Evolutionary conservation across 2,329 filamentous ascomycete species (phyloP), one percentile per base, ranked within the genome.

Genomic region (Cylindrodendrum hubeiense): DNA sequence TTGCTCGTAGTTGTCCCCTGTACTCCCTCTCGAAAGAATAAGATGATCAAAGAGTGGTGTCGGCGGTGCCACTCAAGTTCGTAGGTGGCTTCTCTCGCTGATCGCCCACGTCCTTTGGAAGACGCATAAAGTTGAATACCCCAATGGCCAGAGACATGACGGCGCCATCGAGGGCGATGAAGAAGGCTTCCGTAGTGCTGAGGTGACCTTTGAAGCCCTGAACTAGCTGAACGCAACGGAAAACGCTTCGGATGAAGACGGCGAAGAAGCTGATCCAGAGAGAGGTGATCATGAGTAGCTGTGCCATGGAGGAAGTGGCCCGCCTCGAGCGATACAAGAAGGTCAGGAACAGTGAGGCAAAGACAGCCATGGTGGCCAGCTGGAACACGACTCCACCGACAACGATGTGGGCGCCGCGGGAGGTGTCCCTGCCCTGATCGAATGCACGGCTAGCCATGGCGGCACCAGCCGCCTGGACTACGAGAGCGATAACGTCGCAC

Each of bases 361-460:
- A 86, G 22, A 83, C 70, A 5, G 80, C 82, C 72, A 86, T 85
- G n/a, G 81, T 82, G 60, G 76, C 77, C 12, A 86, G 76, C 60
- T 86, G 84, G 74, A 86, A 85, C 34, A 84, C 76, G 62, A 86
- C 84, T 60, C 84, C 84, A 1, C 79, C 80, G 10, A 85, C 81
- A 84, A 86, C 85, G 41, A 82, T 79, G 66, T 84, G 76, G 28
- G 84, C 83, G 8, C 84, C 84, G 1, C 78, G 73, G 9, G 76
- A 71, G 21, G 81, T 82, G 70, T 82, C 71, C 26, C 79, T 78
- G 30, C 71, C 70, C 71, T 67, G 10, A 76, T 72, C 63, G 71
- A 78, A 19, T 52, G 70, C 30, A 2, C 50, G 53, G 3, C 82
- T 82, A 17, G 84, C 84, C 68, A 84, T 77, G 19, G 79, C 84